These are phyloP conservation scores for Dioscorea zingiberensis DNA, from an alignment of 106 monocot species.

Conservation along the genomic window DNA sequence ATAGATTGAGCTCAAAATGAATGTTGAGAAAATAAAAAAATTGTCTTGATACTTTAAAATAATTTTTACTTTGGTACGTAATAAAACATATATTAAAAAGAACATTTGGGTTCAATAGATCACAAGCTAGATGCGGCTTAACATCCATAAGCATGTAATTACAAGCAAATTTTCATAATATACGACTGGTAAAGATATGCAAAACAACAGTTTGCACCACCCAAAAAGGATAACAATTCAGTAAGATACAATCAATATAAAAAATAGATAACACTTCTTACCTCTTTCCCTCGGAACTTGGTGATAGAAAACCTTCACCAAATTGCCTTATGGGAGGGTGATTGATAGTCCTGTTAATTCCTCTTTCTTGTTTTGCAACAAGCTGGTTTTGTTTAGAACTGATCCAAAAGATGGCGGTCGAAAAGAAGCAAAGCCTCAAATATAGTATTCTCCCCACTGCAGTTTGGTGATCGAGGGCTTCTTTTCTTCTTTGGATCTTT, in stretches of 20 bases:
- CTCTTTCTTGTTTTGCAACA: background rate
- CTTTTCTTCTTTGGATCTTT: background rate
- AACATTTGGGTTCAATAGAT: background rate
- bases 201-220: background rate
- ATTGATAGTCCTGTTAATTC: background rate
- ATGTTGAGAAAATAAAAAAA: no score
- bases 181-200: background rate
- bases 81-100: background rate
- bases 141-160: background rate
- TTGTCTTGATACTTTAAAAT: no score
- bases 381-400: slow-evolving; percentile 10
- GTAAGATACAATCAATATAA: background rate
- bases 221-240: background rate
- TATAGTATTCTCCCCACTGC: background rate
- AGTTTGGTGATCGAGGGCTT: background rate
- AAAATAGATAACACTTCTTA: slow-evolving; percentile 1
- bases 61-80: no score
- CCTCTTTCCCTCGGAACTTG: slow-evolving; percentile 33
- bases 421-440: slow-evolving; percentile 5
- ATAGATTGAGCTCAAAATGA: no score
- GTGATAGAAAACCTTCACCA: slow-evolving; percentile 8
- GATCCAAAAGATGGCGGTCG: slow-evolving; percentile 11
- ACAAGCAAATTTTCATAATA: background rate
- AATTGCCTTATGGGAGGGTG: slow-evolving; percentile 21
- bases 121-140: background rate